A percentile compares a stretch with the other conserved stretches of the same genome.
Conservation (phyloP, 2,329 filamentous ascomycete genomes). For the Ceratocystis huliohia region DNA sequence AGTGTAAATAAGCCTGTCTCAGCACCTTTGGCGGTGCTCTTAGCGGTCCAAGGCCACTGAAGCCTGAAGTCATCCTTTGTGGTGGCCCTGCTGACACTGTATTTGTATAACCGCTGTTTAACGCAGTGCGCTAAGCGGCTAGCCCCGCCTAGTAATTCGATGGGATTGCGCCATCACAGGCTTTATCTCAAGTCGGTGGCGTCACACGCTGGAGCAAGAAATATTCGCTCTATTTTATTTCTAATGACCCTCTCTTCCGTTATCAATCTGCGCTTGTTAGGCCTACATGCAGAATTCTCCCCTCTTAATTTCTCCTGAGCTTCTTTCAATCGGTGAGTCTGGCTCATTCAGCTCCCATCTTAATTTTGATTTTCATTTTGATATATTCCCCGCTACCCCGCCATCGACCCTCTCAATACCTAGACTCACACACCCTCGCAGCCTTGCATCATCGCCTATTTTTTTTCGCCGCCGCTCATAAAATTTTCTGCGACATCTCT, state of each 20-base stretch:
- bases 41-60: not conserved
- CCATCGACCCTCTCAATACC: slow-evolving; percentile 6
- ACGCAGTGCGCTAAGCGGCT: not conserved
- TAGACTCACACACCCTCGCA: not conserved
- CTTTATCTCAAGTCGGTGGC: not conserved
- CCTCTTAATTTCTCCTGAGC: not conserved
- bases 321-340: not conserved
- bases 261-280: slow-evolving; percentile 15
- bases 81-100: not conserved
- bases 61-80: not conserved
- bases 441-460: not conserved
- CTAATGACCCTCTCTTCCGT: slow-evolving; percentile 2
- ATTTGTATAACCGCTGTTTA: not conserved
- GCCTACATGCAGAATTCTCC: not conserved
- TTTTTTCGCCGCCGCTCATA: not conserved
- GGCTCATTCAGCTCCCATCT: not conserved
- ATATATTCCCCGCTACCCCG: slow-evolving; percentile 14
- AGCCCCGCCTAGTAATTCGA: not conserved
- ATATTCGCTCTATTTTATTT: not conserved
- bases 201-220: slow-evolving; percentile 4
- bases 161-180: slow-evolving; percentile 13
- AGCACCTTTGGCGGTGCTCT: not conserved
- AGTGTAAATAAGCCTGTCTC: not conserved
- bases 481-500: not conserved
- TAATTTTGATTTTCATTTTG: not conserved